phyloP scores from a whole-genome alignment of 2,329 filamentous ascomycete species.

The Colletotrichum magnum region DNA sequence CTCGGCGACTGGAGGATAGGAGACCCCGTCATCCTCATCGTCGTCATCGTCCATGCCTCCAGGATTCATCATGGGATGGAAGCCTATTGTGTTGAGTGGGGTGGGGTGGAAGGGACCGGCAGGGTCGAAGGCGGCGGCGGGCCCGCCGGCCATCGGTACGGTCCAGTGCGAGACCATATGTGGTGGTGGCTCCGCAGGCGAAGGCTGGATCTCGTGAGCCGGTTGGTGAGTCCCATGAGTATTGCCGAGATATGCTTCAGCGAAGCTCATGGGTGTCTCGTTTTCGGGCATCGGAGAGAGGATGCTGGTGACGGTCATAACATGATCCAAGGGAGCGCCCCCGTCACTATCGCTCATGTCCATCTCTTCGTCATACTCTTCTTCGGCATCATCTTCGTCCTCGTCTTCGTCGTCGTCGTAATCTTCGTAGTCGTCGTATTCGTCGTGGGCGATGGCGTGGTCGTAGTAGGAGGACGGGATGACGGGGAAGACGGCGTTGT shows the following conservation, averaged over 20 bases:
- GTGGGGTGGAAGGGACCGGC: constrained; percentile 28
- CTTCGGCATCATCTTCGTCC: constrained; percentile 27
- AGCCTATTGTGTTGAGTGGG: constrained; percentile 32
- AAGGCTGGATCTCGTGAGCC: constrained; percentile 2
- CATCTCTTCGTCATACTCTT: constrained; percentile 43
- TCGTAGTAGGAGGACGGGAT: constrained; percentile 36
- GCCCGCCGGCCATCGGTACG: constrained; percentile 12
- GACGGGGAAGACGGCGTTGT: constrained; percentile 34
- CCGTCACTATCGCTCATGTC: constrained; percentile 54
- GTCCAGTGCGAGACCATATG: constrained; percentile 33
- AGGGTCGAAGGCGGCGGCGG: constrained; percentile 20
- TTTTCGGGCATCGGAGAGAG: constrained; percentile 26
- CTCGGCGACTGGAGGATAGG: constrained; percentile 23
- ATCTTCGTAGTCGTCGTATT: constrained; percentile 34
- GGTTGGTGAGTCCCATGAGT: background rate
- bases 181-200: constrained; percentile 23
- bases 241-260: constrained; percentile 10
- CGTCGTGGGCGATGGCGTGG: constrained; percentile 16
- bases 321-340: constrained; percentile 44
- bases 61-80: constrained; percentile 35
- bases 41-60: constrained; percentile 32
- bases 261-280: constrained; percentile 10
- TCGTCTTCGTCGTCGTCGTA: constrained; percentile 31
- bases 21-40: constrained; percentile 22
- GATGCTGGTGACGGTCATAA: constrained; percentile 34